Conservation (phyloP, 192 early-diverging fungal genomes). For the Funneliformis geosporum region DNA sequence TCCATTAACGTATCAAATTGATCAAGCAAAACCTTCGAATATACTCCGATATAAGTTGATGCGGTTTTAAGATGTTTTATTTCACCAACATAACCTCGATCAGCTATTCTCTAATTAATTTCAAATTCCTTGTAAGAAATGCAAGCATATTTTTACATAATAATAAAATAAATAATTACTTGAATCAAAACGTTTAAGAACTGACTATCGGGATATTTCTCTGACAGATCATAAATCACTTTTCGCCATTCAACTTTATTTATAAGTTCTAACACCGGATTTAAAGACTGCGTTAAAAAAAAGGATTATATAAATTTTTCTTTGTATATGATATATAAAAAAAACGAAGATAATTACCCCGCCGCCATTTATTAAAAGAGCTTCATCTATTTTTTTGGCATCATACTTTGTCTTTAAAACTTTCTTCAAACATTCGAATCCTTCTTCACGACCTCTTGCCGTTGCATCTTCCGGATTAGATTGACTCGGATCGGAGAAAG, state of each 20-base stretch:
- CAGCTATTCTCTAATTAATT: constrained; percentile 54
- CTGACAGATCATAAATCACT: constrained; percentile 66
- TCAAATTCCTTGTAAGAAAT: background rate
- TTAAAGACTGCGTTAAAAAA: background rate
- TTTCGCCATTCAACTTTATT: constrained; percentile 63
- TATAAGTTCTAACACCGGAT: constrained; percentile 43
- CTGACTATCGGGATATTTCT: constrained; percentile 58
- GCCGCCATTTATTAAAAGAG: background rate
- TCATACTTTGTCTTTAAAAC: constrained; percentile 20
- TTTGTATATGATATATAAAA: background rate
- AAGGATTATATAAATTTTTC: background rate
- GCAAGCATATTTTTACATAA: too few relatives aligned
- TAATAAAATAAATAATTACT: constrained; percentile 29
- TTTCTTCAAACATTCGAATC: constrained; percentile 3
- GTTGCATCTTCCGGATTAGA: background rate
- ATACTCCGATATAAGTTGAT: constrained; percentile 66
- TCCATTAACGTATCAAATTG: constrained; percentile 61
- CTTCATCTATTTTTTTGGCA: background rate
- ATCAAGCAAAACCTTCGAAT: constrained; percentile 62
- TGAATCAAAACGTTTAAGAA: constrained; percentile 68
- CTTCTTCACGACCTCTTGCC: background rate
- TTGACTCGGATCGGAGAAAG: background rate
- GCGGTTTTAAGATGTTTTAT: constrained; percentile 67
- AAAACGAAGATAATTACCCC: background rate
- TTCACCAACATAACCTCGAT: constrained; percentile 65